Evolutionary conservation across 306 rosid genomes (phyloP).

Genomic region (Sechiopsis laciniata): DNA sequence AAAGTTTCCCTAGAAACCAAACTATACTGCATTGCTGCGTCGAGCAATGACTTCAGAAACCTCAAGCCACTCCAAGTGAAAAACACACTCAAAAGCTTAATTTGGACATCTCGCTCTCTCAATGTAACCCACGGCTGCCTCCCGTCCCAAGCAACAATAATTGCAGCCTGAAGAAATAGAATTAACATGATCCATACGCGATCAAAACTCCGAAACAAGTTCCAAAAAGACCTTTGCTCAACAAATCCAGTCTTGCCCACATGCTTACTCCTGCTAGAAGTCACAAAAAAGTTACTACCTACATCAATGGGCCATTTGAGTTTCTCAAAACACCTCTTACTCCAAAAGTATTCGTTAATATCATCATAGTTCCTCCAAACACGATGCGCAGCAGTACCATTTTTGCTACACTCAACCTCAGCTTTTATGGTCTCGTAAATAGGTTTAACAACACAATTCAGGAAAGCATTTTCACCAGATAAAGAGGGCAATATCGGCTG

Average conservation of each 20-base stretch:
- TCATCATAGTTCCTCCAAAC: constrained; percentile 94
- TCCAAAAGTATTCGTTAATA: constrained; percentile 90
- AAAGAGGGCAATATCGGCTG: constrained; percentile 72
- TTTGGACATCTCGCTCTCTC: constrained; percentile 52
- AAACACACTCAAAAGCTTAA: constrained; percentile 54
- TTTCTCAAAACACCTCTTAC: constrained; percentile 77
- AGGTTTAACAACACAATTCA: constrained; percentile 68
- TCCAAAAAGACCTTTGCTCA: constrained; percentile 93
- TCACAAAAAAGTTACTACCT: constrained; percentile 68
- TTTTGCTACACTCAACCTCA: constrained; percentile 70
- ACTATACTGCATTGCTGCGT: constrained; percentile 66
- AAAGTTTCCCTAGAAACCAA: constrained; percentile 79
- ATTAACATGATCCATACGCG: constrained; percentile 81
- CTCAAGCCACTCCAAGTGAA: constrained; percentile 85
- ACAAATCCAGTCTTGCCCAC: constrained; percentile 98
- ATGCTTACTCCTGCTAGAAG: constrained; percentile 44
- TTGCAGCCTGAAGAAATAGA: constrained; percentile 76
- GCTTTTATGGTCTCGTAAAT: constrained; percentile 65
- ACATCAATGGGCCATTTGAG: constrained; percentile 80
- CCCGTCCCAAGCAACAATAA: constrained; percentile 78
- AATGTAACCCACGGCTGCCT: constrained; percentile 62
- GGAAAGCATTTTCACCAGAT: constrained; percentile 68
- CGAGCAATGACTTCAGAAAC: constrained; percentile 69
- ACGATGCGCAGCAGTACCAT: constrained; percentile 80
- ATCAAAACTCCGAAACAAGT: constrained; percentile 76